These are phyloP conservation scores for Coriaria nepalensis DNA, from an alignment of 306 rosid genomes.

Conservation along the genomic window DNA sequence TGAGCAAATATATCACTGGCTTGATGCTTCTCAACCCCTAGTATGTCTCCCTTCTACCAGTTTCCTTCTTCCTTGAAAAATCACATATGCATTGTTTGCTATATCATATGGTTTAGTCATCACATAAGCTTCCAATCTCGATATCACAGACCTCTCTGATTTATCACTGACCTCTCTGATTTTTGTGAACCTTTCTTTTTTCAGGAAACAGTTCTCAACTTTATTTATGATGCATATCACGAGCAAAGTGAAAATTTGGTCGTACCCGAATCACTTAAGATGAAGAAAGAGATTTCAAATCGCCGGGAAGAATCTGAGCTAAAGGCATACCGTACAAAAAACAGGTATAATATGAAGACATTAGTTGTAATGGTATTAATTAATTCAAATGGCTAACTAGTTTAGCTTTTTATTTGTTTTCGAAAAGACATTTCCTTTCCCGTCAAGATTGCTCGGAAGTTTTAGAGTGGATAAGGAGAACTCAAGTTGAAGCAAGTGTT, in stretches of 20 bases:
- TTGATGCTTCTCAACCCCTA: conserved; percentile 84
- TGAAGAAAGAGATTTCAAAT: conserved; percentile 40
- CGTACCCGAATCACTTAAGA: conserved; percentile 49
- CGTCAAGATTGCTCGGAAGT: conserved; percentile 59
- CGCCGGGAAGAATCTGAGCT: conserved; percentile 37
- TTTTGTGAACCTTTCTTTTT: conserved; percentile 13
- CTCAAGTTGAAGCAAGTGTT: conserved; percentile 23
- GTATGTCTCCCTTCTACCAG: conserved; percentile 26
- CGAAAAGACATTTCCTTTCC: conserved; percentile 45
- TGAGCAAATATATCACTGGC: conserved; percentile 81
- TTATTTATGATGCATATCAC: conserved; percentile 44
- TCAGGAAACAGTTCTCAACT: conserved; percentile 63
- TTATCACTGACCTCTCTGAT: conserved; percentile 12
- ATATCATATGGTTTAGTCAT: too few species aligned
- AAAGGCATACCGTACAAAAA: conserved; percentile 48
- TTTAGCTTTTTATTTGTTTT: conserved; percentile 6
- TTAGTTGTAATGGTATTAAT: neutral
- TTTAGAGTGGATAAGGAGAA: conserved; percentile 62
- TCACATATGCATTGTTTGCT: conserved; percentile 1
- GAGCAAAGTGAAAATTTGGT: conserved; percentile 31
- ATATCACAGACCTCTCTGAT: neutral
- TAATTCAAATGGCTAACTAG: neutral
- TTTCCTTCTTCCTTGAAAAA: conserved; percentile 4
- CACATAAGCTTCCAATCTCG: too few species aligned
- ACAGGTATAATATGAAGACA: conserved; percentile 33